Conservation (phyloP, 2,329 filamentous ascomycete species). For the Zymoseptoria tritici region DNA sequence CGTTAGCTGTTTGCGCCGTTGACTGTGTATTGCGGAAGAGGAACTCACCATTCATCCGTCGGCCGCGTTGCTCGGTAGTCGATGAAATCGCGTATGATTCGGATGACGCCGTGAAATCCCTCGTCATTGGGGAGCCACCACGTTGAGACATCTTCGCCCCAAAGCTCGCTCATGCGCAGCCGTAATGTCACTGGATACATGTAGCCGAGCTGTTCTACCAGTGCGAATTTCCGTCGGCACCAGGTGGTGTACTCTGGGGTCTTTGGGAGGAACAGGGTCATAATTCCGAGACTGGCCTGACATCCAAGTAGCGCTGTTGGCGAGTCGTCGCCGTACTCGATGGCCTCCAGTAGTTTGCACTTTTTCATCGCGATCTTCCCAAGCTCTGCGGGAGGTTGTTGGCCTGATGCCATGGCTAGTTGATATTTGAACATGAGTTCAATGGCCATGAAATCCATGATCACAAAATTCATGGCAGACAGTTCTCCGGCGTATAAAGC, state of each 20-base stretch:
- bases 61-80: slow-evolving; percentile 27
- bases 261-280: slow-evolving; percentile 70
- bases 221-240: slow-evolving; percentile 70
- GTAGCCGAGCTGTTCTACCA: slow-evolving; percentile 76
- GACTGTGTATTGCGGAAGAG: background rate
- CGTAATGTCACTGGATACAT: slow-evolving; percentile 72
- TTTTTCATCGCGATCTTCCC: slow-evolving; percentile 58
- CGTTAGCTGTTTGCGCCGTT: background rate
- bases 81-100: slow-evolving; percentile 71
- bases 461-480: slow-evolving; percentile 66
- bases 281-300: slow-evolving; percentile 69
- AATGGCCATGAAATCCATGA: slow-evolving; percentile 70
- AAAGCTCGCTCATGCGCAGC: slow-evolving; percentile 65
- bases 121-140: slow-evolving; percentile 91
- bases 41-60: slow-evolving; percentile 13
- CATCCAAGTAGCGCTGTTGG: slow-evolving; percentile 64
- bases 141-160: slow-evolving; percentile 62
- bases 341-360: slow-evolving; percentile 71
- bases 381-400: slow-evolving; percentile 48
- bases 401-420: slow-evolving; percentile 48
- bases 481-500: slow-evolving; percentile 63
- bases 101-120: slow-evolving; percentile 64
- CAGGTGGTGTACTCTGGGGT: slow-evolving; percentile 68
- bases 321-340: slow-evolving; percentile 63
- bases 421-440: slow-evolving; percentile 76